These are phyloP conservation scores for Barbatosphaeria neglecta DNA, from an alignment of 495 filamentous ascomycete species.

Conservation along the genomic window DNA sequence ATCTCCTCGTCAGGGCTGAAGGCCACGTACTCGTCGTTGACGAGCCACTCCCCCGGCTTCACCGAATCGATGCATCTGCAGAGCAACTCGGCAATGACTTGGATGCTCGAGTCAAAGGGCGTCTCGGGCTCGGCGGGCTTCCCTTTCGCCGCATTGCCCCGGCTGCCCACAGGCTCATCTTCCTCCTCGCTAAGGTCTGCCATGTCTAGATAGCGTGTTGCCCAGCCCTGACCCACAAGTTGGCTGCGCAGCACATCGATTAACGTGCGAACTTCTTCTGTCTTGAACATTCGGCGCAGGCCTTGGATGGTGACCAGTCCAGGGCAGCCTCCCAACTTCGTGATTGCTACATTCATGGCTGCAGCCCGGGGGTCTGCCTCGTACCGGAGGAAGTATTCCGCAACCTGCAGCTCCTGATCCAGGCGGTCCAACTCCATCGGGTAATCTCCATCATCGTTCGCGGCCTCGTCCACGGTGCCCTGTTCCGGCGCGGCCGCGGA, in stretches of 20 bases:
- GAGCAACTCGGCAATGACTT: slow-evolving; percentile 53
- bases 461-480: slow-evolving; percentile 9
- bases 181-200: slow-evolving; percentile 28
- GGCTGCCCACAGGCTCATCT: background rate
- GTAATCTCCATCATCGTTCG: slow-evolving; percentile 25
- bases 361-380: slow-evolving; percentile 29
- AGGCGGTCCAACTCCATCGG: slow-evolving; percentile 34
- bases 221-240: slow-evolving; percentile 55
- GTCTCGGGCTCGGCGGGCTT: slow-evolving; percentile 41
- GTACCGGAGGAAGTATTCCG: slow-evolving; percentile 36
- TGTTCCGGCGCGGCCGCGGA: slow-evolving; percentile 14
- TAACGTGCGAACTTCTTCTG: slow-evolving; percentile 57
- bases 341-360: slow-evolving; percentile 41
- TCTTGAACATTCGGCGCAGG: slow-evolving; percentile 53
- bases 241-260: slow-evolving; percentile 62
- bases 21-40: slow-evolving; percentile 40
- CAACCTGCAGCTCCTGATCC: slow-evolving; percentile 37
- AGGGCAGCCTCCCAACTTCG: slow-evolving; percentile 55
- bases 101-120: slow-evolving; percentile 42
- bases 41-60: slow-evolving; percentile 73
- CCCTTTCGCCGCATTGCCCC: background rate
- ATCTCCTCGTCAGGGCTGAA: slow-evolving; percentile 25
- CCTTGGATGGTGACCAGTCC: slow-evolving; percentile 41
- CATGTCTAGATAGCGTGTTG: slow-evolving; percentile 49
- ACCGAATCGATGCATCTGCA: slow-evolving; percentile 72